Percentiles rank a stretch among this genome's conserved stretches.
phyloP scores from a whole-genome alignment of 352 stramenopile species.

The Globisporangium alternatum region DNA sequence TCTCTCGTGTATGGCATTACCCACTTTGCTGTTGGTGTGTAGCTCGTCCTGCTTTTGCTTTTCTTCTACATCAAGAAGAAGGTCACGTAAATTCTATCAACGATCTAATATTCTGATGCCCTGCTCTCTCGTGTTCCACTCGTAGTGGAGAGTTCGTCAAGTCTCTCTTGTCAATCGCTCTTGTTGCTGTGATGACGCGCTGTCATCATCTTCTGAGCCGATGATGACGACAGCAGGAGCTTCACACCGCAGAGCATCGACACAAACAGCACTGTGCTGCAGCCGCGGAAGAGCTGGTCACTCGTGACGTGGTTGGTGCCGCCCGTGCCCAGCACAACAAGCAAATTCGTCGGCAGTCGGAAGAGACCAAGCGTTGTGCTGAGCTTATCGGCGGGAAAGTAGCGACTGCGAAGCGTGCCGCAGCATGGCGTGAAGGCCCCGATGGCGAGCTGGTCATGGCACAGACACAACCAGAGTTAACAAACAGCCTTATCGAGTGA shows the following conservation, averaged over 20 bases:
- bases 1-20: not conserved
- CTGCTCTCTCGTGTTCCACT: not conserved
- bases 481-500: not conserved
- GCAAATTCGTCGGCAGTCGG: constrained; percentile 59
- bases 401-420: constrained; percentile 44
- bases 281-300: constrained; percentile 39
- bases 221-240: constrained; percentile 16
- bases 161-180: not conserved
- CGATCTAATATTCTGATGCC: constrained; percentile 15
- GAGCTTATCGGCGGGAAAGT: constrained; percentile 39
- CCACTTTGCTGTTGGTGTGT: constrained; percentile 1
- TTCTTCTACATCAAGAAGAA: constrained; percentile 58
- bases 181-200: not conserved
- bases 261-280: constrained; percentile 32
- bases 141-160: not conserved
- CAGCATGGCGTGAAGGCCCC: constrained; percentile 51
- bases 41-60: constrained; percentile 50
- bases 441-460: constrained; percentile 38
- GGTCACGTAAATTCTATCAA: constrained; percentile 27
- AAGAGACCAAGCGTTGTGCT: constrained; percentile 52
- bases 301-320: constrained; percentile 30
- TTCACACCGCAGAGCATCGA: constrained; percentile 31
- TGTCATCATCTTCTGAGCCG: constrained; percentile 17
- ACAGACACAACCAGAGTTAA: not conserved
- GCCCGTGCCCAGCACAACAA: constrained; percentile 57